These are phyloP conservation scores for Salix udensis DNA, from an alignment of 345 rosid species.

Conservation along the genomic window DNA sequence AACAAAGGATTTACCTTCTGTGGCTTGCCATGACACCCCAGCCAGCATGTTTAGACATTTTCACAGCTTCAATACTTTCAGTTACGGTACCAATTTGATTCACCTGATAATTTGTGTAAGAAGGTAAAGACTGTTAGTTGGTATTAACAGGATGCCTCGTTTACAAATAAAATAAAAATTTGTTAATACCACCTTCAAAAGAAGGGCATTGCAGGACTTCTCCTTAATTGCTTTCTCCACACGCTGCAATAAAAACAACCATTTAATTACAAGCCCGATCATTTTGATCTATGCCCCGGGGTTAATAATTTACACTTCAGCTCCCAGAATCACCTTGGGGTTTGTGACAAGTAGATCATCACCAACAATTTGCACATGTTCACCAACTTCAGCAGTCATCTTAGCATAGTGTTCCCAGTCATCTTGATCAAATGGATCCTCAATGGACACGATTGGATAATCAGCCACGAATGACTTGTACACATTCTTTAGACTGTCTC, in stretches of 20 bases:
- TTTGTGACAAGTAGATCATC: constrained; percentile 97
- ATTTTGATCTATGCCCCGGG: not conserved
- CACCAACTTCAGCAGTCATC: constrained; percentile 76
- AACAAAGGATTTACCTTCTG: constrained; percentile 34
- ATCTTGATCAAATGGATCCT: constrained; percentile 98
- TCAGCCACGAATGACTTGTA: constrained; percentile 83
- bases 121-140: not conserved
- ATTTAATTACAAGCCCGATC: not conserved
- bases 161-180: not conserved
- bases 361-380: constrained; percentile 81
- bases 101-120: constrained; percentile 40
- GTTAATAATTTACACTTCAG: not conserved
- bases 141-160: not conserved
- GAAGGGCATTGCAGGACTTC: constrained; percentile 90
- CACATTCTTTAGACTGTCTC: constrained; percentile 74
- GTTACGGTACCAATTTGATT: constrained; percentile 98
- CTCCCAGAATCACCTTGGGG: constrained; percentile 58
- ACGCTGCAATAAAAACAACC: constrained; percentile 43
- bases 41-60: constrained; percentile 94
- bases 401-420: constrained; percentile 88
- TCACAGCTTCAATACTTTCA: constrained; percentile 97
- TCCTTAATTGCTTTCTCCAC: constrained; percentile 86
- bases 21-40: constrained; percentile 99
- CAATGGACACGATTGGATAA: constrained; percentile 94
- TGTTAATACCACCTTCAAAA: constrained; percentile 57